Conservation (phyloP, 2,329 filamentous ascomycete species). For the Colletotrichum aenigma region DNA sequence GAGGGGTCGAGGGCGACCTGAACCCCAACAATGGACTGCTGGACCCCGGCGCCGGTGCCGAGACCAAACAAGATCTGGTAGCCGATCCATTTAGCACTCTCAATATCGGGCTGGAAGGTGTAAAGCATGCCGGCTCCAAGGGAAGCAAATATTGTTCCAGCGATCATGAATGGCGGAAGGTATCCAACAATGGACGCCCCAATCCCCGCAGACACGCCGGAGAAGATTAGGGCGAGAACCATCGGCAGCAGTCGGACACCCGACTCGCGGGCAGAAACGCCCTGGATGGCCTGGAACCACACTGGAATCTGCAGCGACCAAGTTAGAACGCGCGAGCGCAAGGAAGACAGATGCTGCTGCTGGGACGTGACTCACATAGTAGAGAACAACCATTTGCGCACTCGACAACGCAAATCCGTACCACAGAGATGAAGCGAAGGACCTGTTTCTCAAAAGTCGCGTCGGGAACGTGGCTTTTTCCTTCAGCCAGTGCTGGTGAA, state of each 20-base stretch:
- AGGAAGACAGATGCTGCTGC: neutral
- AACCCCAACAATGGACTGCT: neutral
- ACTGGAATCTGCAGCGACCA: constrained; percentile 34
- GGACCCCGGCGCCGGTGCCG: neutral
- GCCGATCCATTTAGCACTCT: constrained; percentile 4
- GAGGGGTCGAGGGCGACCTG: neutral
- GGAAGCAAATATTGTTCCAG: neutral
- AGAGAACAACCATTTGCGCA: neutral
- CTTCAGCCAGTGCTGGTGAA: neutral
- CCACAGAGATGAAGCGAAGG: neutral
- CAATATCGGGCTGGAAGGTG: neutral
- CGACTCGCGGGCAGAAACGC: constrained; percentile 40
- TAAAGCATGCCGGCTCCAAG: neutral
- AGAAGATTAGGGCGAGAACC: constrained; percentile 29
- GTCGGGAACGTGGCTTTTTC: neutral
- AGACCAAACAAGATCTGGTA: constrained; percentile 11
- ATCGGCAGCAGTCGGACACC: constrained; percentile 43
- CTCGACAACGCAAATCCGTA: neutral
- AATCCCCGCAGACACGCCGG: neutral
- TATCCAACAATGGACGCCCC: constrained; percentile 1
- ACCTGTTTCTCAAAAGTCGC: neutral
- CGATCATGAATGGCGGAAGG: neutral
- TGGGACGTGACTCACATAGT: neutral
- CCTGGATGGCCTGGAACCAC: constrained; percentile 51
- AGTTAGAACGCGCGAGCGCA: neutral